These are phyloP conservation scores for Collybia mongolica DNA, from an alignment of 768 basidiomycete species.

Conservation along the genomic window DNA sequence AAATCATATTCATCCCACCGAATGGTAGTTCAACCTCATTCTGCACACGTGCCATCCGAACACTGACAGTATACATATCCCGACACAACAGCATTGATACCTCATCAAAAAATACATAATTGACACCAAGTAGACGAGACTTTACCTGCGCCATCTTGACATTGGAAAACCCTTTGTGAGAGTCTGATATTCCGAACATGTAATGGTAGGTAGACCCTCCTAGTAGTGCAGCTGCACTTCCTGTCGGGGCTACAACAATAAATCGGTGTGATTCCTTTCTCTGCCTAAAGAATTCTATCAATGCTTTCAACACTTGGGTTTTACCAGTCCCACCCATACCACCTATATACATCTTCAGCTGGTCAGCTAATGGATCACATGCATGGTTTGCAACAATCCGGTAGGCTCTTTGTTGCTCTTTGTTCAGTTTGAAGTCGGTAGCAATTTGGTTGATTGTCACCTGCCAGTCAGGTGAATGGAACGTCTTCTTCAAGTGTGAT, in stretches of 20 bases:
- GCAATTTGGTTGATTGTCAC: conserved; percentile 2
- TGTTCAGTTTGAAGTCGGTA: conserved; percentile 20
- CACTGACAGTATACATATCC: conserved; percentile 28
- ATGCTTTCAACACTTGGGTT: conserved; percentile 21
- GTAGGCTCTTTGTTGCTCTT: conserved; percentile 30
- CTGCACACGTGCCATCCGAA: conserved; percentile 16
- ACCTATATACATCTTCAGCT: conserved; percentile 27
- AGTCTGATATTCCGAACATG: conserved; percentile 19
- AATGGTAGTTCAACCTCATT: conserved; percentile 19
- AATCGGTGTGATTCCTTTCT: conserved; percentile 19
- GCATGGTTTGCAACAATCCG: conserved; percentile 23
- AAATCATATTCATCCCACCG: conserved; percentile 40
- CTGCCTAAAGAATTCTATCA: conserved; percentile 18
- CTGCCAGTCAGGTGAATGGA: not conserved
- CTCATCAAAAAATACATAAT: conserved; percentile 43
- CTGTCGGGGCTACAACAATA: conserved; percentile 28
- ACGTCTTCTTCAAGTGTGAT: conserved; percentile 7
- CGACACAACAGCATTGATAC: conserved; percentile 39
- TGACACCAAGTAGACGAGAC: conserved; percentile 22
- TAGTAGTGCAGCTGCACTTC: conserved; percentile 26
- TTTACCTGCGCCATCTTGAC: conserved; percentile 10
- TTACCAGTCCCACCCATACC: conserved; percentile 32
- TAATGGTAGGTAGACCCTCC: conserved; percentile 35
- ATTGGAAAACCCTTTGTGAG: not conserved
- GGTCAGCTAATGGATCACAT: not conserved